Conservation (phyloP, 2,329 filamentous ascomycete species). For the Colletotrichum falcatum region DNA sequence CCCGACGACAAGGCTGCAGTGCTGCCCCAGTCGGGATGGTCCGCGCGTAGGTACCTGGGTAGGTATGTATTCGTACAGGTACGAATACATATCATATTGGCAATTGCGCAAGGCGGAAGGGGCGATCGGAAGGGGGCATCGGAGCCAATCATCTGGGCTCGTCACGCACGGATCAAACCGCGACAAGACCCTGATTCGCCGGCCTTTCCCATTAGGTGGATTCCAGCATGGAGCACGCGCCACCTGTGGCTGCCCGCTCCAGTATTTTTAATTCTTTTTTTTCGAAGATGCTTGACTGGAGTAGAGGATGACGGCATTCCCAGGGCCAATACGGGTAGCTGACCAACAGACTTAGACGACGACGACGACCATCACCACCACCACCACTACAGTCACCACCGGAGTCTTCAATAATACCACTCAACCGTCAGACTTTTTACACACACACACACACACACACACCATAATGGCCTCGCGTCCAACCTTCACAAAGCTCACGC, state of each 20-base stretch:
- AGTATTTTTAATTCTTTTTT: neutral
- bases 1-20: conserved; percentile 25
- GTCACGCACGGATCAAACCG: neutral
- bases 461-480: conserved; percentile 36
- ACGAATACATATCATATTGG: no score
- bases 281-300: neutral
- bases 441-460: neutral
- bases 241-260: conserved; percentile 27
- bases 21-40: conserved; percentile 23
- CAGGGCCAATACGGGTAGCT: neutral
- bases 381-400: no score
- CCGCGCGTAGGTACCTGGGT: conserved; percentile 9
- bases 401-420: neutral
- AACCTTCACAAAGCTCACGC: conserved; percentile 22
- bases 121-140: conserved; percentile 7
- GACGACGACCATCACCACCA: neutral
- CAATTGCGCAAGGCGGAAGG: conserved; percentile 27
- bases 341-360: neutral
- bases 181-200: conserved; percentile 14
- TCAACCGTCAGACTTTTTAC: neutral
- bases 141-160: conserved; percentile 20
- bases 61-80: no score
- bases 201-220: neutral
- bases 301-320: conserved; percentile 35
- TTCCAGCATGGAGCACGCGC: neutral